Percentiles rank a stretch among this genome's conserved stretches.
Evolutionary conservation across 2,329 filamentous ascomycete genomes (phyloP).

Genomic region (Dothideomycetes sp.): DNA sequence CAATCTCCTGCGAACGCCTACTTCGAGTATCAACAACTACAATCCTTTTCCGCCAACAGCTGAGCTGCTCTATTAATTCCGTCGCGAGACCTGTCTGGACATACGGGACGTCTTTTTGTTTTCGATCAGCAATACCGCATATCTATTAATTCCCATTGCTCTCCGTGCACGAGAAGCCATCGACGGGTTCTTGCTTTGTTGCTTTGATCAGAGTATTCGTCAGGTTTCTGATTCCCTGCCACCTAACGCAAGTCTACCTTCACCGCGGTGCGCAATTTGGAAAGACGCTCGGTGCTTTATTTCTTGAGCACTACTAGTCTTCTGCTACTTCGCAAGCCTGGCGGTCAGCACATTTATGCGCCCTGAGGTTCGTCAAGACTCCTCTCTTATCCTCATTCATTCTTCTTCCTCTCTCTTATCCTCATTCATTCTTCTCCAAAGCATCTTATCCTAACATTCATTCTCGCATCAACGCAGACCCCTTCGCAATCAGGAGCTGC

Average conservation of each 20-base stretch:
- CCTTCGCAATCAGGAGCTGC: slow-evolving; percentile 13
- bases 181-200: slow-evolving; percentile 25
- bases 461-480: slow-evolving; percentile 3
- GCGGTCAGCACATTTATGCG: slow-evolving; percentile 26
- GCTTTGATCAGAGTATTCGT: slow-evolving; percentile 18
- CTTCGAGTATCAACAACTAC: slow-evolving; percentile 24
- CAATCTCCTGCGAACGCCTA: slow-evolving; percentile 32
- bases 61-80: slow-evolving; percentile 17
- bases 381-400: slow-evolving; percentile 5
- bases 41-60: slow-evolving; percentile 15
- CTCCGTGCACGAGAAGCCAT: slow-evolving; percentile 14
- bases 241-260: slow-evolving; percentile 14
- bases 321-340: slow-evolving; percentile 21
- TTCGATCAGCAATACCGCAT: slow-evolving; percentile 6
- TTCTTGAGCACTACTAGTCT: too few relatives aligned
- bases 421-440: slow-evolving; percentile 3
- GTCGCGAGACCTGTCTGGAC: slow-evolving; percentile 11
- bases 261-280: slow-evolving; percentile 26
- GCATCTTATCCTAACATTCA: slow-evolving; percentile 15
- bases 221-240: slow-evolving; percentile 15
- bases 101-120: slow-evolving; percentile 5
- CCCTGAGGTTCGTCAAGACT: slow-evolving; percentile 25
- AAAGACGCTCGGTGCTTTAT: slow-evolving; percentile 10
- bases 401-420: not conserved
- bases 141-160: slow-evolving; percentile 4